Conservation (phyloP, 1,139 yeast genomes). For the Yamadazyma blattariae region DNA sequence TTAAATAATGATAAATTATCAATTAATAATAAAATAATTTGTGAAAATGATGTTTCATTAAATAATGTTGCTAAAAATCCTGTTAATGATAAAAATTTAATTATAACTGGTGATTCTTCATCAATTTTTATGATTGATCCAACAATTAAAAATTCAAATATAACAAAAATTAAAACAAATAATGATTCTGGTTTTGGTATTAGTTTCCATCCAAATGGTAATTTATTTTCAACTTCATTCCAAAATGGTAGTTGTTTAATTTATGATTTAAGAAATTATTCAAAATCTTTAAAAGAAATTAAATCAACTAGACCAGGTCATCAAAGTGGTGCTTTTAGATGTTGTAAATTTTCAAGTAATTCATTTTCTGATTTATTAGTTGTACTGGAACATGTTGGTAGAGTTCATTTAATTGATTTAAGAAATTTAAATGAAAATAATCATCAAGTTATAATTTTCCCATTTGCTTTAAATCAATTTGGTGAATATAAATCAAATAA, state of each 20-base stretch:
- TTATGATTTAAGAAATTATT: constrained; percentile 68
- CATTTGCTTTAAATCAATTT: constrained; percentile 43
- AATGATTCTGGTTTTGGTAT: constrained; percentile 85
- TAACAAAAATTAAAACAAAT: constrained; percentile 44
- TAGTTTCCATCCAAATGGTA: constrained; percentile 71
- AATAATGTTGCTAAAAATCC: constrained; percentile 40
- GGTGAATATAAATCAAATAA: constrained; percentile 22
- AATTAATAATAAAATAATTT: constrained; percentile 26
- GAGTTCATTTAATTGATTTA: constrained; percentile 80
- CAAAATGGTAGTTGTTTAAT: constrained; percentile 81
- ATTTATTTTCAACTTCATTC: constrained; percentile 73
- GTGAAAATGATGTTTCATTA: constrained; percentile 39
- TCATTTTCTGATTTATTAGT: constrained; percentile 68
- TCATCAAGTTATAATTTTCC: constrained; percentile 70
- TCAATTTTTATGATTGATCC: constrained; percentile 39
- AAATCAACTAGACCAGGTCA: constrained; percentile 59
- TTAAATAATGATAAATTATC: constrained; percentile 47
- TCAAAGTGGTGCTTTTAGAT: constrained; percentile 61
- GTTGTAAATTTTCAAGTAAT: constrained; percentile 69
- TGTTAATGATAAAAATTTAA: constrained; percentile 24
- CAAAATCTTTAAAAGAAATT: constrained; percentile 50
- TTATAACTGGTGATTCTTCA: constrained; percentile 43
- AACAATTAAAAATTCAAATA: constrained; percentile 14
- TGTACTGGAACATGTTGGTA: constrained; percentile 79
- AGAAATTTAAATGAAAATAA: constrained; percentile 55